Evolutionary conservation across 2,329 filamentous ascomycete genomes (phyloP).

Genomic region (Cladosporium phlei): DNA sequence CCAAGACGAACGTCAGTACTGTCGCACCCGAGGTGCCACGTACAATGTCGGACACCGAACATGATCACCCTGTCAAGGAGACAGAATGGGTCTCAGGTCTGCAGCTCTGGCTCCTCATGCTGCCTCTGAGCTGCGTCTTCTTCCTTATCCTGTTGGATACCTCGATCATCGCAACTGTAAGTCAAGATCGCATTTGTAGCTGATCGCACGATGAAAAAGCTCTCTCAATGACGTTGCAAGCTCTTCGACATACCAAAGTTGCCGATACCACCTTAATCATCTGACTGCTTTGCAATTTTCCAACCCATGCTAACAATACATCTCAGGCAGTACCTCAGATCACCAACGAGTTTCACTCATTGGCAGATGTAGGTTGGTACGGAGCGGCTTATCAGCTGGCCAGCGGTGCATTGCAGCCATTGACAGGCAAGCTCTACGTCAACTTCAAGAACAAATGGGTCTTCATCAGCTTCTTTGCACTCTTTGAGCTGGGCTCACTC

Average conservation of each 20-base stretch:
- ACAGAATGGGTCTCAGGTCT: conserved; percentile 29
- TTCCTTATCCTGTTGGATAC: conserved; percentile 26
- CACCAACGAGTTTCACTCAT: conserved; percentile 37
- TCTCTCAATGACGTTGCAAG: too few species aligned
- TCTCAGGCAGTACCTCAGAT: conserved; percentile 36
- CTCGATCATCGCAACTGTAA: conserved; percentile 17
- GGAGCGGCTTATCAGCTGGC: conserved; percentile 23
- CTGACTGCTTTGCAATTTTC: too few species aligned
- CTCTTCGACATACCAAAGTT: too few species aligned
- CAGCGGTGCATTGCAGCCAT: conserved; percentile 16
- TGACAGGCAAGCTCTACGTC: conserved; percentile 19
- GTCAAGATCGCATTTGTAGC: too few species aligned
- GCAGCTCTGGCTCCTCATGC: conserved; percentile 33
- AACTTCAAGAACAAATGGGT: conserved; percentile 19
- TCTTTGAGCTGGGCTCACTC: conserved; percentile 44
- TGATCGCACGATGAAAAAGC: too few species aligned
- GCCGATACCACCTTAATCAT: too few species aligned
- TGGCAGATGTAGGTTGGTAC: conserved; percentile 42
- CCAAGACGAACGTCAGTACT: neutral
- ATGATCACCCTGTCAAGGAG: neutral
- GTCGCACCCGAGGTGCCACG: neutral
- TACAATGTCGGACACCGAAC: neutral
- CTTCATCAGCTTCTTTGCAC: conserved; percentile 16
- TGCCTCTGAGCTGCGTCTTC: conserved; percentile 33
- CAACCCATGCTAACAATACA: conserved; percentile 1